Evolutionary conservation across 345 rosid genomes (phyloP).

Genomic region (Conringia planisiliqua): DNA sequence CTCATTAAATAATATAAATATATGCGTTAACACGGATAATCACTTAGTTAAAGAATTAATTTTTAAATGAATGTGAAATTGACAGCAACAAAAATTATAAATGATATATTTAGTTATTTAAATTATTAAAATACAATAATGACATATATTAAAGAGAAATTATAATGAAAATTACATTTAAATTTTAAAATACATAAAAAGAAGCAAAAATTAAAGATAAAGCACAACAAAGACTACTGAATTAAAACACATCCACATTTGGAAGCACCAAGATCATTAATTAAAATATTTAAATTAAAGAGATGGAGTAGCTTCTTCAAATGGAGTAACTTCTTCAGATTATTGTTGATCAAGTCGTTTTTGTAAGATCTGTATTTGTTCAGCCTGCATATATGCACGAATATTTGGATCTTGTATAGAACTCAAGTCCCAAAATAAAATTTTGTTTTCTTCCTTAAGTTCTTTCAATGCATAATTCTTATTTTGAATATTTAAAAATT

Average conservation of each 20-base stretch:
- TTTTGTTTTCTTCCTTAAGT: background rate
- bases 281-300: background rate
- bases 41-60: too few species aligned
- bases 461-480: background rate
- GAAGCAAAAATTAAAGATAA: background rate
- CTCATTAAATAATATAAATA: too few species aligned
- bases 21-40: too few species aligned
- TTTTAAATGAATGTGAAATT: too few species aligned
- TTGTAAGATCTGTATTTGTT: background rate
- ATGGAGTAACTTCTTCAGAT: background rate
- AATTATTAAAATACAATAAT: background rate
- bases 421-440: background rate
- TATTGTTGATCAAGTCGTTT: background rate
- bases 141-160: background rate
- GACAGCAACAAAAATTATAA: too few species aligned
- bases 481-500: constrained; percentile 54
- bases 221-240: background rate
- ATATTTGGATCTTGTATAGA: background rate
- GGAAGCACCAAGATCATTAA: background rate
- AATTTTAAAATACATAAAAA: background rate
- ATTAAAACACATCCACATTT: background rate
- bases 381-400: background rate
- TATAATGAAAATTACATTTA: background rate
- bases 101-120: background rate
- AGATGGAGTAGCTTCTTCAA: background rate